Evolutionary conservation across 1,284 basidiomycete species (phyloP).

Genomic region (Ceratobasidium sp.): DNA sequence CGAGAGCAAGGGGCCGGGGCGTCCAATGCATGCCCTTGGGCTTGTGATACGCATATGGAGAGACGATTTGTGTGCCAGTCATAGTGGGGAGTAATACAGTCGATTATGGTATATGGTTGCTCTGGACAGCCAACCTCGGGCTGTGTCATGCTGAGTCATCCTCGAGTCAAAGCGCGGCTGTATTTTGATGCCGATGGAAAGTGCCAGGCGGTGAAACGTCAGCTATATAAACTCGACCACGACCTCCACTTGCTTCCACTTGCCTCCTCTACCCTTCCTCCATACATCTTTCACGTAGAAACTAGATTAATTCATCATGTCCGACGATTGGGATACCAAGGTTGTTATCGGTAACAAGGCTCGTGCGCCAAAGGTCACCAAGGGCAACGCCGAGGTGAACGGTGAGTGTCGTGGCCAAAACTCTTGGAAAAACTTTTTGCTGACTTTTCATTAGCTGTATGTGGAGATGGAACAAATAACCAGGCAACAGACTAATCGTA

Average conservation of each 20-base stretch:
- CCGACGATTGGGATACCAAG: constrained; percentile 71
- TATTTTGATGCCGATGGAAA: not conserved
- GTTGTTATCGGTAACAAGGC: constrained; percentile 79
- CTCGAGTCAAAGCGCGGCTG: constrained; percentile 17
- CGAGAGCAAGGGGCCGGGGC: not conserved
- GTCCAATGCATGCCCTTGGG: constrained; percentile 18
- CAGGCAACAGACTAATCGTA: constrained; percentile 6
- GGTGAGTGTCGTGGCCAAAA: constrained; percentile 56
- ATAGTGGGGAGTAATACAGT: not conserved
- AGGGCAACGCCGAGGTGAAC: constrained; percentile 73
- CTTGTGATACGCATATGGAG: constrained; percentile 14
- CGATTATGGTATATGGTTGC: constrained; percentile 2
- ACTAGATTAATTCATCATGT: constrained; percentile 36
- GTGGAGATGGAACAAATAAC: constrained; percentile 44
- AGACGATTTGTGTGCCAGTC: constrained; percentile 14
- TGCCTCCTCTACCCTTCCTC: not conserved
- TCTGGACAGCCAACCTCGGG: not conserved
- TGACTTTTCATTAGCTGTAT: constrained; percentile 56
- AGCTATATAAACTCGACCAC: constrained; percentile 25
- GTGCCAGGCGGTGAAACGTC: constrained; percentile 34
- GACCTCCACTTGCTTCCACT: not conserved
- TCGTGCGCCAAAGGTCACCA: constrained; percentile 72
- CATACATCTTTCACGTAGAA: not conserved
- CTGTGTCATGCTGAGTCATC: not conserved
- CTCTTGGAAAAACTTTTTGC: constrained; percentile 34